Evolutionary conservation across 345 rosid genomes (phyloP), one percentile per base, ranked within the genome.

Genomic region (Corchorus capsularis): DNA sequence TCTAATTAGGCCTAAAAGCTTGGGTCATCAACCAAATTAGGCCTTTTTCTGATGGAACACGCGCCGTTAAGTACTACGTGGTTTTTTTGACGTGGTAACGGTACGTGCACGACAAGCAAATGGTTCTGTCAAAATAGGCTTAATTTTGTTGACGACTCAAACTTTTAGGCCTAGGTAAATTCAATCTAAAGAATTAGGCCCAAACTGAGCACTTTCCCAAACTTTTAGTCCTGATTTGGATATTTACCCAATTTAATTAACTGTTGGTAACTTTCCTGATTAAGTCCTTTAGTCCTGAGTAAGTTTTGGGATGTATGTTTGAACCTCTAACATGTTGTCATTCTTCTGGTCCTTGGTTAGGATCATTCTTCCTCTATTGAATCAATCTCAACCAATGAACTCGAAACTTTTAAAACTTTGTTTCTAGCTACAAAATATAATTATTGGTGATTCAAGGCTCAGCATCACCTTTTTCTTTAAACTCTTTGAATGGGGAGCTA

Each of bases 241-340:
- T 27, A 27, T 27, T 27, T 27, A 27, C 27, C 27, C 27, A 27
- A 27, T 27, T 27, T 27, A 27, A 62, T 52, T 20, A 54, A 53
- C 56, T 67, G 34, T 32, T 52, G 73, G 8, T 34, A 32, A 13
- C 56, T 47, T 67, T 6, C 56, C 39, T 34, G 45, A 35, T 14
- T 61, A 61, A 41, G 65, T 32, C 1, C 0, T 61, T 61, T 32
- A 27, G 27, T 27, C 27, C 27, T n/a, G 17, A 43, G 17, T 37
- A n/a, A 19, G 17, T 39, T 11, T 34, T 20, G 50, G 32, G 50
- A 52, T 55, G 41, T 72, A 72, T 49, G 37, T 71, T 71, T 71
- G 22, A n/a, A 5, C 3, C 19, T 57, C 39, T 46, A 68, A 20
- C 13, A 39, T 37, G 49, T 72, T 45, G 17, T 39, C 53, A 43